phyloP scores from a whole-genome alignment of 2,329 filamentous ascomycete genomes.

The Hortaea sp. region DNA sequence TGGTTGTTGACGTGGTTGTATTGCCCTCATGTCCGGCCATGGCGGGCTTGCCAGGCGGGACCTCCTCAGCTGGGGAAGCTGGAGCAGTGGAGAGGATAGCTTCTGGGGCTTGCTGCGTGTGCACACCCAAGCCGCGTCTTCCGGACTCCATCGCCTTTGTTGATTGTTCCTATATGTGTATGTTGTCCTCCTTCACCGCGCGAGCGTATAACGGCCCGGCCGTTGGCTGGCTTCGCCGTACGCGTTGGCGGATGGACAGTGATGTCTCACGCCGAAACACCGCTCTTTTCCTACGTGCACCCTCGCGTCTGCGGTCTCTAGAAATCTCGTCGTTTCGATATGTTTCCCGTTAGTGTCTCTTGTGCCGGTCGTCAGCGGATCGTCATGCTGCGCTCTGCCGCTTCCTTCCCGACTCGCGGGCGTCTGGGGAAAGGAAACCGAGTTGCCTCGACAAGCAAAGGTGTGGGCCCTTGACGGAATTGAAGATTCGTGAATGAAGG shows the following conservation, averaged over 20 bases:
- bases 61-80: slow-evolving; percentile 21
- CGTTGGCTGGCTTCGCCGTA: neutral
- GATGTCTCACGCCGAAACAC: too few relatives aligned
- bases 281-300: neutral
- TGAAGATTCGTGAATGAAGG: too few relatives aligned
- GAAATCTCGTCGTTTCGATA: neutral
- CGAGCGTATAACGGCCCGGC: neutral
- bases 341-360: neutral
- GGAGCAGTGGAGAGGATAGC: slow-evolving; percentile 23
- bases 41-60: slow-evolving; percentile 3
- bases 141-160: neutral
- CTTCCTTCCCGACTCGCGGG: neutral
- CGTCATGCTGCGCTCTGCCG: slow-evolving; percentile 1
- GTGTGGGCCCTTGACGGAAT: too few relatives aligned
- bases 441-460: too few relatives aligned
- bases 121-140: slow-evolving; percentile 1
- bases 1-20: slow-evolving; percentile 10
- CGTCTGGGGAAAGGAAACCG: neutral
- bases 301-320: neutral
- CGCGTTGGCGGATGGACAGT: neutral
- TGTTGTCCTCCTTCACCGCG: neutral
- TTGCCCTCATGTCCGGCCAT: neutral
- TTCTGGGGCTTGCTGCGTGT: slow-evolving; percentile 7
- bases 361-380: neutral
- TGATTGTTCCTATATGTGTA: neutral